These are phyloP conservation scores for Lineolata rhizophorae DNA, from an alignment of 495 filamentous ascomycete species.

Conservation along the genomic window DNA sequence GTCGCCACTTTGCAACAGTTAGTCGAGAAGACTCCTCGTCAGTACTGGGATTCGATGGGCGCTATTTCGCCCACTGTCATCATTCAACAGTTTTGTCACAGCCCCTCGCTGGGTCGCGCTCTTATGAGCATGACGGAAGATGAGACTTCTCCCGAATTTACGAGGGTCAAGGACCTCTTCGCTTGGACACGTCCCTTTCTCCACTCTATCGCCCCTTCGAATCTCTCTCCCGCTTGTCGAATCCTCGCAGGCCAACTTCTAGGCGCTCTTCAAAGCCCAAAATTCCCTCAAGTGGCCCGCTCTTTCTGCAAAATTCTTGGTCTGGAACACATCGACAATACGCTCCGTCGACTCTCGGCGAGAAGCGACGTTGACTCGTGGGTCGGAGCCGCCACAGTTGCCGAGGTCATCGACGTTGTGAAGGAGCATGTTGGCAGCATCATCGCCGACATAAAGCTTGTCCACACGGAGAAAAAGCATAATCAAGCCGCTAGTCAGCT, in stretches of 20 bases:
- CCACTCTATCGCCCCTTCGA: conserved; percentile 46
- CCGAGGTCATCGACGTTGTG: conserved; percentile 28
- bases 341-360: conserved; percentile 27
- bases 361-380: conserved; percentile 12
- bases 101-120: conserved; percentile 38
- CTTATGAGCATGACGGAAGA: conserved; percentile 33
- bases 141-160: conserved; percentile 29
- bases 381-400: conserved; percentile 26
- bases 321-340: conserved; percentile 25
- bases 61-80: conserved; percentile 51
- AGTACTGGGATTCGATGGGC: conserved; percentile 64
- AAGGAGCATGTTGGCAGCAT: conserved; percentile 20
- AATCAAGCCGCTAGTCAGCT: neutral
- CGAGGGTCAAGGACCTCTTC: conserved; percentile 35
- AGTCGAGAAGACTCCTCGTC: conserved; percentile 46
- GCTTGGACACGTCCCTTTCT: conserved; percentile 59
- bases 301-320: conserved; percentile 30
- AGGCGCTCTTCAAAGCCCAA: conserved; percentile 33
- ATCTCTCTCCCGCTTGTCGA: conserved; percentile 50
- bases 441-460: neutral
- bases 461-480: too few relatives aligned
- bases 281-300: conserved; percentile 23
- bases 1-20: conserved; percentile 42
- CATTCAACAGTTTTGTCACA: conserved; percentile 55
- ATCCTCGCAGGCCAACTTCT: conserved; percentile 47